Percentiles rank a stretch among this genome's conserved stretches.
phyloP scores from a whole-genome alignment of 257 asterid species.

The Mitragyna speciosa region DNA sequence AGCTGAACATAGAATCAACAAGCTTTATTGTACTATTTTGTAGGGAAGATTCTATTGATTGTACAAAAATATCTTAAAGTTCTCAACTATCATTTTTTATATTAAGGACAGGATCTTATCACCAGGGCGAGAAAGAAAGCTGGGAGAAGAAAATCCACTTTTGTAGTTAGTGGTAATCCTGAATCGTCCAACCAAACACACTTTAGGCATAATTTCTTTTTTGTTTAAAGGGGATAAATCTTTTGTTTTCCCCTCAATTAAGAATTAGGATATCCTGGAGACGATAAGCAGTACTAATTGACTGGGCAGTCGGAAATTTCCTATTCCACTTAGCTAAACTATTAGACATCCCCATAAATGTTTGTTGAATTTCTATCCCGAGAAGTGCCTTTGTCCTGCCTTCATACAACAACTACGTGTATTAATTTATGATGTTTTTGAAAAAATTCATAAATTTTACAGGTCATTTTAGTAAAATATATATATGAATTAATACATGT shows the following conservation, averaged over 20 bases:
- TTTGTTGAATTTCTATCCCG: too few species aligned
- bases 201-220: background rate
- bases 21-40: background rate
- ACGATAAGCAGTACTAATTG: background rate
- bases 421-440: too few species aligned
- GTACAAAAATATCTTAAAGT: background rate
- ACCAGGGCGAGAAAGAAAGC: constrained; percentile 11
- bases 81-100: background rate
- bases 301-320: background rate
- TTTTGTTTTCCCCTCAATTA: background rate
- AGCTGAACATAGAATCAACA: background rate
- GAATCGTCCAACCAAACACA: constrained; percentile 8
- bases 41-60: background rate
- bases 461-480: too few species aligned
- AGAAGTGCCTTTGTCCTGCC: too few species aligned
- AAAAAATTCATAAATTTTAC: too few species aligned
- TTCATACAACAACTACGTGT: too few species aligned
- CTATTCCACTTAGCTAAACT: too few species aligned
- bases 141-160: constrained; percentile 32
- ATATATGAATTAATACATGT: too few species aligned
- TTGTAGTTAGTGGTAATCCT: constrained; percentile 27
- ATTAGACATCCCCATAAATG: too few species aligned
- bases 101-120: background rate
- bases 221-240: background rate
- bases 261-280: background rate